Percentiles rank a stretch among this genome's conserved stretches.
phyloP scores from a whole-genome alignment of 202 grass and related monocot genomes.

The Dendrocalamus latiflorus region DNA sequence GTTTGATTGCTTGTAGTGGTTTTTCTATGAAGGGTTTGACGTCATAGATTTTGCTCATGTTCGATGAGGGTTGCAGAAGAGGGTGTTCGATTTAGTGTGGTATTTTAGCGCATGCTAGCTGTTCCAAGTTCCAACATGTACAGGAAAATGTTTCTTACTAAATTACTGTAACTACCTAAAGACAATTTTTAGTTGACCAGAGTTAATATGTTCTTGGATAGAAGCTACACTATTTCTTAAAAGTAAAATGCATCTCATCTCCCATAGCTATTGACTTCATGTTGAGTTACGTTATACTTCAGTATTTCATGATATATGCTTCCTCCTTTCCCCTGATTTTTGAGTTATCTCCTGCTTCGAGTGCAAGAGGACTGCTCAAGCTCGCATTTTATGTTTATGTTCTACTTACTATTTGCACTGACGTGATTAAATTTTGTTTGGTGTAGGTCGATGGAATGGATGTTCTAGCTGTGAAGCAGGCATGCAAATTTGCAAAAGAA shows the following conservation, averaged over 20 bases:
- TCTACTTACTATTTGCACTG: neutral
- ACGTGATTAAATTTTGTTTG: conserved; percentile 9
- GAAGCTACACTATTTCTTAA: neutral
- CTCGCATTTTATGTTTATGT: neutral
- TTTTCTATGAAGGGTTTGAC: neutral
- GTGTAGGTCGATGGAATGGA: conserved; percentile 96
- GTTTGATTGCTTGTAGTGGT: neutral
- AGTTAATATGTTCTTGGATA: neutral
- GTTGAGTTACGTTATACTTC: neutral
- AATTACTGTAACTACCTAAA: neutral
- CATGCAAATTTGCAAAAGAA: conserved; percentile 90
- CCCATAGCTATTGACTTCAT: neutral
- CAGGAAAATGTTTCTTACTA: neutral
- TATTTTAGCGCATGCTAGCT: neutral
- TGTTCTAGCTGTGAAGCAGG: conserved; percentile 89
- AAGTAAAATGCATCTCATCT: neutral
- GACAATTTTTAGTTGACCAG: neutral
- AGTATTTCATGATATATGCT: neutral
- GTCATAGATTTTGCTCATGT: neutral
- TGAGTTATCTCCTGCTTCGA: neutral
- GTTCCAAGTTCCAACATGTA: neutral
- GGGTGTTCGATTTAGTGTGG: neutral
- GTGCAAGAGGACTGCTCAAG: neutral
- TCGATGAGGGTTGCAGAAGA: neutral
- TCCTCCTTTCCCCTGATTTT: neutral